Conservation (phyloP, 305 asterid genomes). For the Lippia alba region DNA sequence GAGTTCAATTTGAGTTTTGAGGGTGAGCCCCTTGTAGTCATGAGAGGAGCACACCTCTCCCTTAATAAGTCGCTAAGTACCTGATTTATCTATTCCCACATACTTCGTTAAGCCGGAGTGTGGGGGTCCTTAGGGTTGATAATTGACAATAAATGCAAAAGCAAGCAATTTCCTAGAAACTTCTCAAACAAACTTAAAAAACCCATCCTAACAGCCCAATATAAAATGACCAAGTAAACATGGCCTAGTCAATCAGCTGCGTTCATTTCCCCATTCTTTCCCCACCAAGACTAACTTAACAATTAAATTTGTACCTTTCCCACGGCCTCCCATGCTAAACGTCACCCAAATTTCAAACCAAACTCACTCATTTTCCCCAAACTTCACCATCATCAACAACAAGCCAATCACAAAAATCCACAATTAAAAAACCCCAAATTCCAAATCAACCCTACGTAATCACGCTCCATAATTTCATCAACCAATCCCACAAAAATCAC, state of each 20-base stretch:
- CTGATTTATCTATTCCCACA: no score
- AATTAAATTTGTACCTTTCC: neutral
- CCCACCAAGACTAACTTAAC: constrained; percentile 2
- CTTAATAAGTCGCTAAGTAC: no score
- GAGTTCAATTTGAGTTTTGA: no score
- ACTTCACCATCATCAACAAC: constrained; percentile 22
- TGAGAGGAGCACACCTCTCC: no score
- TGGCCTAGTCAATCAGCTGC: constrained; percentile 36
- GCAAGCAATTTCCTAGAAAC: neutral
- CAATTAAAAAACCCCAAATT: neutral
- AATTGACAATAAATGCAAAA: no score
- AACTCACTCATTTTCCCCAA: neutral
- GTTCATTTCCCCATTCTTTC: neutral
- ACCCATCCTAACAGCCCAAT: neutral
- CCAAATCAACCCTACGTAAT: neutral
- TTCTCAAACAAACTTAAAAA: neutral
- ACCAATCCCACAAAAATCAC: neutral
- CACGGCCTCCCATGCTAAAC: neutral
- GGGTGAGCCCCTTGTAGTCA: no score
- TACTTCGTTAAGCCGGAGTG: no score
- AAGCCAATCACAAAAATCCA: neutral
- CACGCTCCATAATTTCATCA: neutral
- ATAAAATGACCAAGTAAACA: neutral
- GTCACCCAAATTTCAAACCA: neutral
- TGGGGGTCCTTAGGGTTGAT: no score